Conservation (phyloP, 192 early-diverging fungal species). For the Coemansia erecta region DNA sequence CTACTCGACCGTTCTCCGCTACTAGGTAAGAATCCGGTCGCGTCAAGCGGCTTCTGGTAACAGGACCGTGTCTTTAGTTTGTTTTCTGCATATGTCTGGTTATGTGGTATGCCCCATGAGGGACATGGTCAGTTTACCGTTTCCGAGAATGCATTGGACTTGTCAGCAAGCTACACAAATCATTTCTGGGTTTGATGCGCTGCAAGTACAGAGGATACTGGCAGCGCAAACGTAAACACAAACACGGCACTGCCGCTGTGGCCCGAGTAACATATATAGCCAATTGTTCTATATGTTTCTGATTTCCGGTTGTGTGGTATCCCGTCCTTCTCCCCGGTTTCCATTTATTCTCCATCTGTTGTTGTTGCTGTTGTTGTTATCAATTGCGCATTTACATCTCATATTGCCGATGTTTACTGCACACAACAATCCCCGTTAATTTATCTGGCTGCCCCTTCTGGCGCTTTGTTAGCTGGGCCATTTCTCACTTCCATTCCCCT, state of each 20-base stretch:
- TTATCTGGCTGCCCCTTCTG: not conserved
- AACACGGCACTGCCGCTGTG: no score
- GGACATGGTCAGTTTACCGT: no score
- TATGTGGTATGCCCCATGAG: not conserved
- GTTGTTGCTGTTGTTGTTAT: not conserved
- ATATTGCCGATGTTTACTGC: not conserved
- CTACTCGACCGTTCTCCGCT: not conserved
- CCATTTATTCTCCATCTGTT: slow-evolving; percentile 1
- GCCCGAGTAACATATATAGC: no score
- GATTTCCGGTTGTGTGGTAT: slow-evolving; percentile 1
- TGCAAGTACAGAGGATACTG: no score
- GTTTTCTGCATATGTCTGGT: not conserved
- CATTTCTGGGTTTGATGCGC: no score
- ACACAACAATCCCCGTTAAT: not conserved
- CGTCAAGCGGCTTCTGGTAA: not conserved
- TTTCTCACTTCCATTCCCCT: not conserved
- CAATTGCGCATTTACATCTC: not conserved
- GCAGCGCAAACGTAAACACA: no score
- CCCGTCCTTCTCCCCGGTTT: slow-evolving; percentile 1
- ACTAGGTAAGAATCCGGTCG: not conserved
- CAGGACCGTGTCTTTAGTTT: not conserved
- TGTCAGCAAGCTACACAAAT: no score
- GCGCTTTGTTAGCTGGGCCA: not conserved
- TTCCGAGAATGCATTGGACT: no score
- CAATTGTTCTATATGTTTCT: not conserved